phyloP scores from a whole-genome alignment of 169 alveolate species.

The Ophryocystis elektroscirrha region DNA sequence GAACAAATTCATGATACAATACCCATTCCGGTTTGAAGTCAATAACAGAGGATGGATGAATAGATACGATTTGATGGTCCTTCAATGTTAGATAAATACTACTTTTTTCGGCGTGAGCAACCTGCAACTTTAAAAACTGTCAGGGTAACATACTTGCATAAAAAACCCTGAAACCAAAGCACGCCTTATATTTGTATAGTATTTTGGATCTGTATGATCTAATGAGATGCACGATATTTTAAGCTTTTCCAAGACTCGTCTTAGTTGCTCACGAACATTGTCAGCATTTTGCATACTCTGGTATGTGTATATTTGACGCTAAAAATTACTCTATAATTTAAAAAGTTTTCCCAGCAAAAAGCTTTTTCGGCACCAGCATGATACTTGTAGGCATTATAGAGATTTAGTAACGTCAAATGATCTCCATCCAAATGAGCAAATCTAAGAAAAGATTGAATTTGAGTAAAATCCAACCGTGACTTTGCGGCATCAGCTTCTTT shows the following conservation, averaged over 20 bases:
- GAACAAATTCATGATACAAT: constrained; percentile 79
- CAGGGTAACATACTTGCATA: constrained; percentile 11
- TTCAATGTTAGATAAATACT: constrained; percentile 77
- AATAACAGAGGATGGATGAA: constrained; percentile 87
- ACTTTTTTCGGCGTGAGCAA: constrained; percentile 25
- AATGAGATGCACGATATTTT: too few species aligned
- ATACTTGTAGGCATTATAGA: constrained; percentile 39
- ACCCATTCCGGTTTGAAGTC: constrained; percentile 85
- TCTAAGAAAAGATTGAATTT: too few species aligned
- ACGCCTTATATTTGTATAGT: too few species aligned
- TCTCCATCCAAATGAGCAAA: constrained; percentile 88
- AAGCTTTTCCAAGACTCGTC: too few species aligned
- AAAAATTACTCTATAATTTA: constrained; percentile 35
- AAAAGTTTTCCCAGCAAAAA: constrained; percentile 62
- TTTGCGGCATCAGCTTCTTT: constrained; percentile 53
- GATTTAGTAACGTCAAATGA: constrained; percentile 77
- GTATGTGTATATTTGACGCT: not conserved
- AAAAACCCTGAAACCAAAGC: constrained; percentile 9
- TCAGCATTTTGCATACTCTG: not conserved
- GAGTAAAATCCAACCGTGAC: too few species aligned
- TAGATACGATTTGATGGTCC: constrained; percentile 79
- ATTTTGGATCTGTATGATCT: too few species aligned
- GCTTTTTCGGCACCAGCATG: constrained; percentile 37
- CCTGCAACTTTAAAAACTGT: constrained; percentile 5
- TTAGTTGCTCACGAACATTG: not conserved